Evolutionary conservation across 345 rosid genomes (phyloP).

Genomic region (Ceriops tagal): DNA sequence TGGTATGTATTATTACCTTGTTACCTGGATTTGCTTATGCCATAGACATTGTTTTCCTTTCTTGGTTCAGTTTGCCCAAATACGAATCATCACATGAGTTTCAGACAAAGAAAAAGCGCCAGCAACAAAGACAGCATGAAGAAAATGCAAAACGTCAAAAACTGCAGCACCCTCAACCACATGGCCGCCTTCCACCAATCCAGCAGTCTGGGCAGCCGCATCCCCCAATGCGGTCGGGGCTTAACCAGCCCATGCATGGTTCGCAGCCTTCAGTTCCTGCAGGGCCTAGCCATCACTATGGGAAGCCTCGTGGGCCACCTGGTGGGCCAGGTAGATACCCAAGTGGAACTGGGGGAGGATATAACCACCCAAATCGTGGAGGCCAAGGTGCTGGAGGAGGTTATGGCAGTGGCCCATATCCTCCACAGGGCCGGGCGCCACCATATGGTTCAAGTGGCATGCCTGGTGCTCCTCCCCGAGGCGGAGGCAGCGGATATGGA

Average conservation of each 20-base stretch:
- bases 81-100: conserved; percentile 96
- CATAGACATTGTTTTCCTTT: conserved; percentile 2
- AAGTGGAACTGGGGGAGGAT: conserved; percentile 57
- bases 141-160: conserved; percentile 87
- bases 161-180: conserved; percentile 77
- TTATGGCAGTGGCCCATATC: conserved; percentile 69
- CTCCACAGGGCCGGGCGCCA: conserved; percentile 74
- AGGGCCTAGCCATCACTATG: conserved; percentile 70
- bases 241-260: conserved; percentile 48
- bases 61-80: conserved; percentile 59
- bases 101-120: conserved; percentile 93
- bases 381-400: conserved; percentile 55
- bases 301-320: conserved; percentile 72
- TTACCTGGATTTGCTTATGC: background rate
- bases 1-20: background rate
- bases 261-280: conserved; percentile 71
- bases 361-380: conserved; percentile 47
- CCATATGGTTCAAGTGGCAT: conserved; percentile 65
- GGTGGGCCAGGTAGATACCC: conserved; percentile 70
- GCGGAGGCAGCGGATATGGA: conserved; percentile 63
- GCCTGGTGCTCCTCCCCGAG: conserved; percentile 63
- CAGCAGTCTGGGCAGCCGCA: conserved; percentile 84
- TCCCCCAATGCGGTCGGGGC: conserved; percentile 51
- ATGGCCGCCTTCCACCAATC: conserved; percentile 69
- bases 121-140: conserved; percentile 84